Base-by-base conservation (phyloP, 2,329 filamentous ascomycete genomes). In the Bipolaris victoriae region DNA sequence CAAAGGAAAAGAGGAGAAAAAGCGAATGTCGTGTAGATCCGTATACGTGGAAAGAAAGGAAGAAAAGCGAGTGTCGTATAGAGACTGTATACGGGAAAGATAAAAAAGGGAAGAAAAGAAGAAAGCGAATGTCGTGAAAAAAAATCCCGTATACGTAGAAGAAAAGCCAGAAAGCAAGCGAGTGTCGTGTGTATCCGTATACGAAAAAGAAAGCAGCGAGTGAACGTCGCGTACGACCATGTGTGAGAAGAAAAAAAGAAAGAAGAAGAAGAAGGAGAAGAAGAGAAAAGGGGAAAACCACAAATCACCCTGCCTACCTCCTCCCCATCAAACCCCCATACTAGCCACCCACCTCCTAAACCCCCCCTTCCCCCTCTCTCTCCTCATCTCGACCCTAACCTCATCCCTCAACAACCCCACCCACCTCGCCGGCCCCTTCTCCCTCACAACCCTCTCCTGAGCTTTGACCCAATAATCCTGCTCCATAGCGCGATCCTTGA, bases 391-490 rank as follows among this genome's bases (percentile, higher is more conserved):
- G 24, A 53, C 29, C 55, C 56, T n/a, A 35, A 44, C 31, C 7
- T 50, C 46, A 26, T 55, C 52, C 29, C 47, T 48, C n/a, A 41
- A 41, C 18, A 40, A 51, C 10, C 47, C 45, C 11, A 52, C 56
- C 36, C 20, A 43, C 31, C 24, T 52, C 39, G 47, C 55, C 20
- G 55, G 52, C 7, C 63, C 55, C 26, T 55, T 58, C 50, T 70
- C 69, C 40, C 54, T 59, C 1, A 73, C 67, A 16, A 65, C 61
- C 36, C 61, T 62, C 53, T 73, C 68, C 52, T 75, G 72, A 44
- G 70, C 69, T 43, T 58, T 58, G 40, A 67, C 63, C 71, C 70
- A 74, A 40, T 68, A 75, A 24, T 62, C 67, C 13, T 40, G 11
- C 43, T 73, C 70, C 48, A 61, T 59, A 6, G 59, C 56, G 3